Evolutionary conservation across 2,329 filamentous ascomycete genomes (phyloP), one percentile per base, ranked within the genome.

Genomic region (Atkinsonella hypoxylon): DNA sequence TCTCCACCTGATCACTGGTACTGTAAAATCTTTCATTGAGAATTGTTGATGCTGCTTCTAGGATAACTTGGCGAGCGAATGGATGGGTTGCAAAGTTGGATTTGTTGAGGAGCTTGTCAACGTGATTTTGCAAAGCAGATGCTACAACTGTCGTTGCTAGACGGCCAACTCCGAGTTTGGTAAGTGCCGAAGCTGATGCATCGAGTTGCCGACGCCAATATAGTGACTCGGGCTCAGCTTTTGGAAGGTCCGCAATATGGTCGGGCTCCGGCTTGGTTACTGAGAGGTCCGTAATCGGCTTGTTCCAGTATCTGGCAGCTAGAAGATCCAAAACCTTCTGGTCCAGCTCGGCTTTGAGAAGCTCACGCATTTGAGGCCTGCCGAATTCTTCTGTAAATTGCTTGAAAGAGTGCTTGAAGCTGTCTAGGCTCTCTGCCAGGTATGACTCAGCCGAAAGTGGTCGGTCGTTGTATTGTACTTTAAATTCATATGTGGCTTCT

Each of bases 381-480:
- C 93, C 93, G 61, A 98, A 98, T 31, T 80, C 78, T 57, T 95
- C 89, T 0, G 89, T 83, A 62, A 97, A 95, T 57, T 87, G 85
- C 64, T 95, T 96, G 71, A 98, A 98, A 0, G 89, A 88, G 67
- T 97, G 94, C 69, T 98, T 98, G 77, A 98, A 97, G 18, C 85
- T 83, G 66, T 98, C 93, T 3, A 98, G 73, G 57, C 87, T 95
- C 66, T 97, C 93, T 2, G 93, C 93, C 39, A 98, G 78, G 64
- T 98, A 98, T 4, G 91, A 95, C 64, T 98, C 93, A 2, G 93
- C 93, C 47, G 89, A 95, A 36, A 98, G 74, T 1, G 91, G 89
- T 7, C 93, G 83, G 64, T 98, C 93, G 62, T 98, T 98, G 70
- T 98, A 98, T 66, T 98, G 94, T 5, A 98, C 93, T 66, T 98